These are phyloP conservation scores for Phytopythium mirpurense DNA, from an alignment of 352 stramenopile genomes.

Conservation along the genomic window DNA sequence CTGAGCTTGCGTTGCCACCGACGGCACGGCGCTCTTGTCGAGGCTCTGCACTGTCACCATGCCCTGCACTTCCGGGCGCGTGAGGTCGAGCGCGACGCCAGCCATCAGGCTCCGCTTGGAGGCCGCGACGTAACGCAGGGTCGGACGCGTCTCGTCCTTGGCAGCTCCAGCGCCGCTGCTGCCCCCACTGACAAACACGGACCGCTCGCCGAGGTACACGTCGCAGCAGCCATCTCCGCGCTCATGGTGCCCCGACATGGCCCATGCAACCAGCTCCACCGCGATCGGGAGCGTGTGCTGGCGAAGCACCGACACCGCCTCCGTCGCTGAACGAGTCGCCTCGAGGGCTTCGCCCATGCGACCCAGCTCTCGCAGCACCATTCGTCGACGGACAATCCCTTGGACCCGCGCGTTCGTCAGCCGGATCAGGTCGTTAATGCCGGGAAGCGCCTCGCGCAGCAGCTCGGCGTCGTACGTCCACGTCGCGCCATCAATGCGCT, in stretches of 20 bases:
- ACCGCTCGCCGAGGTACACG: slow-evolving; percentile 43
- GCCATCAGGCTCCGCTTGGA: slow-evolving; percentile 49
- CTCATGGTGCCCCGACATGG: slow-evolving; percentile 16
- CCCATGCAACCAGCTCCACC: slow-evolving; percentile 24
- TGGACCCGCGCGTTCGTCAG: slow-evolving; percentile 41
- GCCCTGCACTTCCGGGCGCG: slow-evolving; percentile 15
- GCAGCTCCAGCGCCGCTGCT: slow-evolving; percentile 2
- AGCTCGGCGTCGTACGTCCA: slow-evolving; percentile 66
- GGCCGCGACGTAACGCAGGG: slow-evolving; percentile 27
- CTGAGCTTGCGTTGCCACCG: not conserved
- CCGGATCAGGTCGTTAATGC: slow-evolving; percentile 37
- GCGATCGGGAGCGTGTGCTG: slow-evolving; percentile 13
- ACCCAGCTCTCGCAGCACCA: slow-evolving; percentile 20
- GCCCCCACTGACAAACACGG: slow-evolving; percentile 1
- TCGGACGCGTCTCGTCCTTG: not conserved
- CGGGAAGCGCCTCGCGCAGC: slow-evolving; percentile 29
- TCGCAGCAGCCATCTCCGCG: slow-evolving; percentile 18
- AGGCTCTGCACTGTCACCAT: slow-evolving; percentile 45
- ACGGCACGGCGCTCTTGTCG: slow-evolving; percentile 6
- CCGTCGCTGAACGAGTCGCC: not conserved
- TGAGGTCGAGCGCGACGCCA: slow-evolving; percentile 26
- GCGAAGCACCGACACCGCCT: slow-evolving; percentile 6
- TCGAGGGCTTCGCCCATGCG: slow-evolving; percentile 13
- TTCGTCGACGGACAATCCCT: slow-evolving; percentile 35
- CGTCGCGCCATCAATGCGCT: slow-evolving; percentile 31